Evolutionary conservation across 2,329 filamentous ascomycete species (phyloP).

Genomic region (Orbilia ellipsospora): DNA sequence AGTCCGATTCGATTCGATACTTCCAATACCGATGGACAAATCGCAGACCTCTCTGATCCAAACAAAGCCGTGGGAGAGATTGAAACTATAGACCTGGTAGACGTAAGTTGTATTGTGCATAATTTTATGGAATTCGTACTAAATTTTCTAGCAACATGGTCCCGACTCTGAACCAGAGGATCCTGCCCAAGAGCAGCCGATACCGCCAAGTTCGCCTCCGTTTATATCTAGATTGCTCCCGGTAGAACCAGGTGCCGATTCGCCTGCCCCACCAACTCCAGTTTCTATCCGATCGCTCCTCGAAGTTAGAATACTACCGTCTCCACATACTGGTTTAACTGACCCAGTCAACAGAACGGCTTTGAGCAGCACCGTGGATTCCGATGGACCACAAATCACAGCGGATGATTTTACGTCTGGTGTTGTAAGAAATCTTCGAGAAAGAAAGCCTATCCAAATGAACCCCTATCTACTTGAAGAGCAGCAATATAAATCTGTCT

Average conservation of each 20-base stretch:
- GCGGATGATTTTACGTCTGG: slow-evolving; percentile 43
- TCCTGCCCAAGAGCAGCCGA: neutral
- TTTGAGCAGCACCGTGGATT: slow-evolving; percentile 15
- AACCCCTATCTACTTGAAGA: slow-evolving; percentile 59
- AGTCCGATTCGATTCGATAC: slow-evolving; percentile 2
- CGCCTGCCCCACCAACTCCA: slow-evolving; percentile 27
- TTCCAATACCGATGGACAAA: neutral
- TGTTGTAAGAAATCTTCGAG: slow-evolving; percentile 56
- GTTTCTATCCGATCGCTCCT: slow-evolving; percentile 13
- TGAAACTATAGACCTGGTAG: slow-evolving; percentile 32
- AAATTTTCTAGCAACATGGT: slow-evolving; percentile 33
- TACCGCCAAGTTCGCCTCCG: slow-evolving; percentile 47
- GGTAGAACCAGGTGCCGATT: slow-evolving; percentile 6
- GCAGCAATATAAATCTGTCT: slow-evolving; percentile 56
- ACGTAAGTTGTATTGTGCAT: slow-evolving; percentile 17
- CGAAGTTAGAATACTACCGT: slow-evolving; percentile 23
- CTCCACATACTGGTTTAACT: slow-evolving; percentile 25
- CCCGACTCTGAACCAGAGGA: slow-evolving; percentile 41
- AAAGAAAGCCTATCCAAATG: slow-evolving; percentile 59
- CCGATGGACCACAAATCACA: slow-evolving; percentile 27
- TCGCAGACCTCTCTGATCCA: neutral
- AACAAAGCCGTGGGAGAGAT: neutral
- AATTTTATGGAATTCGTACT: neutral
- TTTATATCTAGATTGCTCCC: slow-evolving; percentile 6
- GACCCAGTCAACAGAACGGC: slow-evolving; percentile 25